Conservation (phyloP, 2,329 filamentous ascomycete genomes). For the Colletotrichum viniferum region DNA sequence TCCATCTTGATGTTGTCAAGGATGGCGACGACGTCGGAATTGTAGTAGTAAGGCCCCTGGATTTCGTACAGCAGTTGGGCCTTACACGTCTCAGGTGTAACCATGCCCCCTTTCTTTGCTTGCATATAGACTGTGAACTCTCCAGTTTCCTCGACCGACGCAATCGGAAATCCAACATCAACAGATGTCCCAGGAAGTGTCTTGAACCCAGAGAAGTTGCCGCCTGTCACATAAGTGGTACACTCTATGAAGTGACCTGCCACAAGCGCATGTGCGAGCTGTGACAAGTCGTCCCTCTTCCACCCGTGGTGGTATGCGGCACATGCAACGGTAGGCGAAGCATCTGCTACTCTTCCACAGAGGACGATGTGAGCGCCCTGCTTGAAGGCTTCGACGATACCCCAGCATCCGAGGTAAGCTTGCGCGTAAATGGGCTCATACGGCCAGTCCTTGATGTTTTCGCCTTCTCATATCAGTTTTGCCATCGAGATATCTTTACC, state of each 20-base stretch:
- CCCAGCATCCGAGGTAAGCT: constrained; percentile 54
- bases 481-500: neutral
- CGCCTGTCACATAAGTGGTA: constrained; percentile 54
- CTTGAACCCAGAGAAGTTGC: constrained; percentile 55
- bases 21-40: constrained; percentile 47
- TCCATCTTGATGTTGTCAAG: constrained; percentile 47
- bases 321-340: constrained; percentile 53
- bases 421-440: constrained; percentile 36
- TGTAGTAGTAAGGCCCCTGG: constrained; percentile 47
- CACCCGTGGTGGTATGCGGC: constrained; percentile 58
- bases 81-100: constrained; percentile 33
- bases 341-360: constrained; percentile 48
- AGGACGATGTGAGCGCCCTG: constrained; percentile 46
- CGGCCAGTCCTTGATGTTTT: constrained; percentile 16
- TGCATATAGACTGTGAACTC: constrained; percentile 54
- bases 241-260: constrained; percentile 57
- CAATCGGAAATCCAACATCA: constrained; percentile 53
- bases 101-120: constrained; percentile 21
- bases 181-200: constrained; percentile 36
- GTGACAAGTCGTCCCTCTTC: constrained; percentile 45
- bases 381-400: constrained; percentile 45
- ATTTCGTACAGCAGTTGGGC: constrained; percentile 50
- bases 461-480: neutral
- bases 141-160: constrained; percentile 49
- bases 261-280: constrained; percentile 49